Base-by-base conservation (phyloP, 305 asterid genomes). In the Solanum chacoense region DNA sequence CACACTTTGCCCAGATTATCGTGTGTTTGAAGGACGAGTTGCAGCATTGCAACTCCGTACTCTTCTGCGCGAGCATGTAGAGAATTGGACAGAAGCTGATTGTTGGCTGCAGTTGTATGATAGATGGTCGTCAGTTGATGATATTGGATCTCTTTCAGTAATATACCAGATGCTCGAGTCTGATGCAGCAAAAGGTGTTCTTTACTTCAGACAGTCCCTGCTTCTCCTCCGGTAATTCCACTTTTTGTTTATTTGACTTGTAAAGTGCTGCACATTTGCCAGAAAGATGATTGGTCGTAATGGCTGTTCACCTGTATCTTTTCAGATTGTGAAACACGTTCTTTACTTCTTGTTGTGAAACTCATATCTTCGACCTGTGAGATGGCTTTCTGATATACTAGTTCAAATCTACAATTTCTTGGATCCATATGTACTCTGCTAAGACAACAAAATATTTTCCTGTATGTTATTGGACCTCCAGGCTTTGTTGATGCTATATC, bases 51-150 rank as follows among this genome's bases (percentile, higher is more conserved):
- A 97, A 90, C 94, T 97, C 14, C 95, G 96, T 37, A 93, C 91
- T 13, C 99, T 95, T 80, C 97, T 97, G 32, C 94, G 95, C 0
- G 99, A 96, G 89, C 98, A 97, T 92, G 98, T 96, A 13, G 98
- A 95, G 88, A 93, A 90, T 86, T 95, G 98, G 99, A 97, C 98
- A 31, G 95, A 98, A 8, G 99, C 99, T 1, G 99, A 97, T 90
- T 97, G 98, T 90, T 97, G 99, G 99, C 93, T 96, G 91, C 99
- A 96, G 92, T 94, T 97, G 50, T 97, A 96, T 65, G 99, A 97
- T 90, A 93, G 94, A 89, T 97, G 99, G 99, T 97, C 99, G 34
- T 93, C 94, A 24, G 99, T 97, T 74, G 99, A 97, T 86, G 99
- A 97, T 90, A 95, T 97, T 81, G 99, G 99, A 55, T 97, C 99